Evolutionary conservation across 1,284 basidiomycete species (phyloP), one percentile per base, ranked within the genome.

Genomic region (Thelephora terrestris): DNA sequence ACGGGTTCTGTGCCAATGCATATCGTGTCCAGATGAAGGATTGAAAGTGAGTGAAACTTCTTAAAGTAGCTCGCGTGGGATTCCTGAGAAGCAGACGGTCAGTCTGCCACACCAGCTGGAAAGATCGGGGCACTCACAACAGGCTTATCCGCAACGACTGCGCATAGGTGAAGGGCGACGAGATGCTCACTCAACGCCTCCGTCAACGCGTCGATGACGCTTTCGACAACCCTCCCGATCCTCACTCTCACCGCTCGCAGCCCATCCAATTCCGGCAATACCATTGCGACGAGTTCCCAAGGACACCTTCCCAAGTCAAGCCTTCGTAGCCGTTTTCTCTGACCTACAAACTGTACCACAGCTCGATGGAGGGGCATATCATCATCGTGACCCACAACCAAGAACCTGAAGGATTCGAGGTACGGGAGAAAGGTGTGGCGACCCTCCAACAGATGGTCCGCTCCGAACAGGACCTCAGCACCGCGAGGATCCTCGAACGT

Each of bases 301-400:
- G 79, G 78, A 57, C 80, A 82, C 52, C 62, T 69, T 2, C 79
- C 79, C 29, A 82, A 63, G 60, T 82, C 79, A 18, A 84, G 64
- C 36, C 75, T 62, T 42, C 78, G 58, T 34, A 83, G 60, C 43
- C 64, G 67, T 46, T 64, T 66, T 23, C 79, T 64, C 25, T 67
- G 60, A 17, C 68, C 65, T 20, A 82, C 57, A 57, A 82, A 81
- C 50, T 71, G 71, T 0, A 69, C 69, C 4, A 82, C 76, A 46
- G 71, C 67, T 47, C 71, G 65, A 58, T 78, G 81, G 12, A 82
- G 59, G 1, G 55, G 64, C 1, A 65, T 52, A 43, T 81, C 76
- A 54, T 78, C 73, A 55, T 80, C 77, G 45, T 79, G 78, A 1
- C 75, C 79, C 4, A 81, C 73, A 45, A 81, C 66, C 20, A 79